Base-by-base conservation (phyloP, 495 filamentous ascomycete genomes). In the Daldinia bambusicola region DNA sequence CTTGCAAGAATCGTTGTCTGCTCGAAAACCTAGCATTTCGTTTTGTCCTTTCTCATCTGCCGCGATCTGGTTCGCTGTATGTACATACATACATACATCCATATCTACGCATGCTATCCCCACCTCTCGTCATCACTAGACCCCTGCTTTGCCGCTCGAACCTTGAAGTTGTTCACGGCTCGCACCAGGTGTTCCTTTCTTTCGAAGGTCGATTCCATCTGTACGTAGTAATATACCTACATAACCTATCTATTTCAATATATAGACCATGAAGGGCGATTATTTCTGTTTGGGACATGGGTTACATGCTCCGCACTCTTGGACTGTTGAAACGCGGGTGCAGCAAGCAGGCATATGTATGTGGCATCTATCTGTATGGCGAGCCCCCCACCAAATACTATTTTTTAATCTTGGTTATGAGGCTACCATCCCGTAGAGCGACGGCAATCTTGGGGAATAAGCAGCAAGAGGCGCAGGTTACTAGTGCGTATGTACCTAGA, bases 371-470 rank as follows among this genome's bases (percentile, higher is more conserved):
- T 65, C 40, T 66, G 55, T 40, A 37, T 56, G 52, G 36, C 55
- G 66, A 65, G 64, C 72, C 71, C 71, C 61, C 75, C 70, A 72
- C 72, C 69, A 76, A 48, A 72, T 66, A 68, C 63, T 59, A n/a
- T 65, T 75, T 59, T 53, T 65, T 75, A 68, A 74, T 72, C 73
- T 73, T 75, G 70, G 73, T 74, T 77, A 71, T 66, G 64, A 72
- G 70, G 66, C 68, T 77, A 70, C 75, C 62, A 76, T 74, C 70
- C 71, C 75, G 75, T 72, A 67, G 67, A 74, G 69, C 66, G 75
- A 71, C 74, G 66, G 67, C 74, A 67, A 61, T 74, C 66, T 69
- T 53, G 56, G 70, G 66, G 74, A 61, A 63, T 50, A 45, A 38
- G 55, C 20, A 57, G 16, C 32, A 57, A 37, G 22, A 58, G 53